Conservation (phyloP, 345 rosid species). For the Ailanthus altissimus region DNA sequence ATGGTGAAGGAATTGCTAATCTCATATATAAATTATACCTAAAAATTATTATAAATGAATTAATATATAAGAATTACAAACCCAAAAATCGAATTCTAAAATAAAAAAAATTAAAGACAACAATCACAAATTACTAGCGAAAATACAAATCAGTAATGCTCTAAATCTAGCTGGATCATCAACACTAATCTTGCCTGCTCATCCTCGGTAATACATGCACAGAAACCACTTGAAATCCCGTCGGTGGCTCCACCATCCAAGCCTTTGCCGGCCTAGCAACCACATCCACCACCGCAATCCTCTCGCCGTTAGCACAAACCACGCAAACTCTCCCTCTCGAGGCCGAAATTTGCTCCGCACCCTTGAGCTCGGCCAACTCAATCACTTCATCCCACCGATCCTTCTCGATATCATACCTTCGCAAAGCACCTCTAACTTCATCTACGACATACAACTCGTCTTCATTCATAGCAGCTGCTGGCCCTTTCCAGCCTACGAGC, state of each 20-base stretch:
- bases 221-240: not conserved
- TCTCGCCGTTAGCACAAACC: conserved; percentile 32
- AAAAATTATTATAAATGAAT: no score
- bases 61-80: no score
- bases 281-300: conserved; percentile 42
- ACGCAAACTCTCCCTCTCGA: conserved; percentile 45
- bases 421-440: conserved; percentile 39
- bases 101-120: not conserved
- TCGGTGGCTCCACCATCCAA: not conserved
- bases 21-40: no score
- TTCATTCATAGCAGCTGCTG: conserved; percentile 45
- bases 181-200: not conserved
- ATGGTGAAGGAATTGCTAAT: no score
- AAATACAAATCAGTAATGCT: not conserved
- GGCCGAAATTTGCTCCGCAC: conserved; percentile 43
- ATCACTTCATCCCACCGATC: conserved; percentile 44
- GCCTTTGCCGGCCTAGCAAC: not conserved
- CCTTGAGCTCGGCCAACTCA: conserved; percentile 42
- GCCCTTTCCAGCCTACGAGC: conserved; percentile 60
- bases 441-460: conserved; percentile 53
- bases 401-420: conserved; percentile 33
- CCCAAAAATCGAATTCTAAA: no score
- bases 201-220: conserved; percentile 2
- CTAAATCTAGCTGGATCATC: not conserved
- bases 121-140: not conserved